Conservation (phyloP, 306 rosid species). For the Ochetophila trinervis region DNA sequence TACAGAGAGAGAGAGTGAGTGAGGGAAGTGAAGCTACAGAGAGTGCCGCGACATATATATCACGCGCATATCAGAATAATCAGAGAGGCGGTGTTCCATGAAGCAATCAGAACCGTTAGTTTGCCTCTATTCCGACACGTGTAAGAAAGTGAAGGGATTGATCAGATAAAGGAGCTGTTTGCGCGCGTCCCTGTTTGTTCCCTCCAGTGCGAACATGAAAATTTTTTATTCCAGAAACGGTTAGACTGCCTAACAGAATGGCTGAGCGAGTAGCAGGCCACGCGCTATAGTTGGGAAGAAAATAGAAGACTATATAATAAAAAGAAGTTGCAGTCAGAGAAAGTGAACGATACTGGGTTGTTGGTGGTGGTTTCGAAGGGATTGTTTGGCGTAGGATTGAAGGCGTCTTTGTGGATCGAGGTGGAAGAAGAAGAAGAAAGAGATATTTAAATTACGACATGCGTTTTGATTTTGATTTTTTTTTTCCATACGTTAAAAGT, state of each 20-base stretch:
- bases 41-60: not conserved
- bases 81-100: no score
- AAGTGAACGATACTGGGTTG: constrained; percentile 1
- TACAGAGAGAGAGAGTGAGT: constrained; percentile 4
- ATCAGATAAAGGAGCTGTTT: no score
- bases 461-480: not conserved
- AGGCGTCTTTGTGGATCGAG: constrained; percentile 37
- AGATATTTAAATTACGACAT: constrained; percentile 7
- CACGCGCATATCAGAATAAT: no score
- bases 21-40: not conserved
- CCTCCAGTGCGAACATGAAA: constrained; percentile 14
- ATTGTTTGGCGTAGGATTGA: constrained; percentile 40
- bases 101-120: no score
- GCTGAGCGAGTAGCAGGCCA: not conserved
- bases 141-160: not conserved
- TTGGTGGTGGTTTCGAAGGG: constrained; percentile 12
- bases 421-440: not conserved
- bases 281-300: constrained; percentile 2
- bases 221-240: constrained; percentile 18
- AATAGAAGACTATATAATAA: not conserved
- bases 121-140: not conserved
- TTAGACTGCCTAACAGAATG: constrained; percentile 23
- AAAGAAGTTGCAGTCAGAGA: constrained; percentile 9
- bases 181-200: not conserved
- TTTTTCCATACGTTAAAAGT: not conserved